phyloP scores from a whole-genome alignment of 495 filamentous ascomycete genomes.

The Penicilliopsis zonata region DNA sequence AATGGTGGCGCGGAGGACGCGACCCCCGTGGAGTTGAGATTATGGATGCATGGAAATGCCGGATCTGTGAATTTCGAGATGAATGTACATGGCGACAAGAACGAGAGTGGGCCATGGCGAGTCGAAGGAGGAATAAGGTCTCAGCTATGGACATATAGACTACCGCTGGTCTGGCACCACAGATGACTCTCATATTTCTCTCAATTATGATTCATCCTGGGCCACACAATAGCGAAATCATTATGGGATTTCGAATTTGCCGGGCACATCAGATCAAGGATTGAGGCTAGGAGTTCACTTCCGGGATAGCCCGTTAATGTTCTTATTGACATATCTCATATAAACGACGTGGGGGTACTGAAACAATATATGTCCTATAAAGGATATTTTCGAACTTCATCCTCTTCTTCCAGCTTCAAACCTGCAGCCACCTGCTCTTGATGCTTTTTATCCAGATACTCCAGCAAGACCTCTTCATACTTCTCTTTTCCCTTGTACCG shows the following conservation, averaged over 20 bases:
- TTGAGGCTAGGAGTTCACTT: too few species aligned
- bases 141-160: too few species aligned
- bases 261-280: too few species aligned
- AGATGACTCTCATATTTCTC: too few species aligned
- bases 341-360: too few species aligned
- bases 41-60: conserved; percentile 87
- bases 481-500: conserved; percentile 75
- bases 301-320: too few species aligned
- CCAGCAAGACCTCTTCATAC: conserved; percentile 67
- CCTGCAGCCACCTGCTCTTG: conserved; percentile 60
- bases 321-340: too few species aligned
- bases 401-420: conserved; percentile 46
- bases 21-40: conserved; percentile 68
- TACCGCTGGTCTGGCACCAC: too few species aligned
- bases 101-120: conserved; percentile 33
- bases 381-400: conserved; percentile 43
- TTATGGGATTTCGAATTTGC: too few species aligned
- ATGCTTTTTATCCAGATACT: conserved; percentile 74
- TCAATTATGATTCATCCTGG: too few species aligned
- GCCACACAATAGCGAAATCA: too few species aligned
- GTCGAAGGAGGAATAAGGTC: conserved; percentile 13
- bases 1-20: conserved; percentile 80
- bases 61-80: conserved; percentile 49
- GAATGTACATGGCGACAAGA: conserved; percentile 51
- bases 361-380: conserved; percentile 18